phyloP scores from a whole-genome alignment of 1,139 yeast species.

The Suhomyces chickasaworum region DNA sequence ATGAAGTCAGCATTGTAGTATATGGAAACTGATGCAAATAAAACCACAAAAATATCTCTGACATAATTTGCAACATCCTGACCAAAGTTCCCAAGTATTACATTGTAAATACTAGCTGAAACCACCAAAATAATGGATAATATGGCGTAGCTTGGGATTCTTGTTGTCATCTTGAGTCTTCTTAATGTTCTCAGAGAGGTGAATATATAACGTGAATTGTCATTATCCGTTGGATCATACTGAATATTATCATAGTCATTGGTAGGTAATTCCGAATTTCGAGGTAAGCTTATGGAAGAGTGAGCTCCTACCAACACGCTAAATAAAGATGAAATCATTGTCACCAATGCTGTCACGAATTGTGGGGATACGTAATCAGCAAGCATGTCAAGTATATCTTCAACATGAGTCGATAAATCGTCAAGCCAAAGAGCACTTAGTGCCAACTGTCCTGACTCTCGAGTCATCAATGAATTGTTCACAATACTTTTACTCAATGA shows the following conservation, averaged over 20 bases:
- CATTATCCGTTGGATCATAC: constrained; percentile 53
- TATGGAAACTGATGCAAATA: constrained; percentile 3
- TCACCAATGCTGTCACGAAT: constrained; percentile 6
- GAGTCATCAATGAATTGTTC: not conserved
- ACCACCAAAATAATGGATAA: not conserved
- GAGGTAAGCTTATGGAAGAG: constrained; percentile 47
- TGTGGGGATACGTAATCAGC: constrained; percentile 7
- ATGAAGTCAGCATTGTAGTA: constrained; percentile 8
- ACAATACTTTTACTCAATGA: not conserved
- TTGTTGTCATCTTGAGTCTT: not conserved
- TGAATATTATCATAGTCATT: constrained; percentile 29
- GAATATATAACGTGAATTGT: constrained; percentile 25
- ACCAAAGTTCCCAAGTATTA: not conserved
- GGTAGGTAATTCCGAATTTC: constrained; percentile 44
- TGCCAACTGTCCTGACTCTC: not conserved
- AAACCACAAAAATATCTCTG: not conserved
- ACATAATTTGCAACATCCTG: not conserved
- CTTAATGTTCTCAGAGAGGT: constrained; percentile 21
- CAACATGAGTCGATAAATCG: not conserved
- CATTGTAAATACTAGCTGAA: not conserved
- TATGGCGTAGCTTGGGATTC: not conserved
- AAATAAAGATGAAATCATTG: constrained; percentile 8
- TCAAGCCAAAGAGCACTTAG: not conserved
- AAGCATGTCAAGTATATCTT: constrained; percentile 13
- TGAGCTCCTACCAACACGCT: constrained; percentile 42